Base-by-base conservation (phyloP, 176 grass and related monocot genomes). In the Thinopyrum elongatum region DNA sequence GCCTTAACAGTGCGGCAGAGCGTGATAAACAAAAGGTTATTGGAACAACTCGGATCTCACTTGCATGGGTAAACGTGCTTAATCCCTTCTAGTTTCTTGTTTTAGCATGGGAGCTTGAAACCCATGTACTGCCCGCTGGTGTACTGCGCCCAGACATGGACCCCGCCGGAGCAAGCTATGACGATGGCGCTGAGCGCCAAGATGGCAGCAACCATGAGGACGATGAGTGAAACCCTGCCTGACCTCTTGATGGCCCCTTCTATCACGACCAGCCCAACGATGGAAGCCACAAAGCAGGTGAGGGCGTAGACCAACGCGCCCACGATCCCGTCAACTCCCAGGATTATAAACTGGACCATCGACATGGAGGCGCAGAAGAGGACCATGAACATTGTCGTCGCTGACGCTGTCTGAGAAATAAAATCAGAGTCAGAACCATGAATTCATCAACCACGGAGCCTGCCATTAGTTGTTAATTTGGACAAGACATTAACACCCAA, bases 311-410 rank as follows among this genome's bases (percentile, higher is more conserved):
- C 22, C 17, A 84, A 27, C 0, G 92, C 90, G 33, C 3, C 35
- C 6, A 47, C 19, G 57, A 91, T 85, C 16, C 77, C 84, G 1
- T 67, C 23, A 16, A 89, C 33, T 14, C 87, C 89, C 21, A 94
- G 86, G 63, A 94, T 89, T 65, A 87, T 85, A 62, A 89, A 94
- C 80, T 89, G 87, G 30, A 84, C 87, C 89, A 89, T 94, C 27
- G 89, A 89, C 89, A 94, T 89, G 1, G 89, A 92, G 0, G 92
- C 78, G 11, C 89, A 94, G 69, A 94, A 94, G 8, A 94, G 77
- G 11, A 91, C 58, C 81, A 91, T 85, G 15, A 91, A 88, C 35
- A 70, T 88, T 19, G 84, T 44, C 38, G 85, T 91, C 23, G 85
- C 81, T 9, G 85, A 69, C 3, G 81, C 86, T 7, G 82, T 80